Conservation (phyloP, 805 yeast genomes). For the Starmerella powellii region DNA sequence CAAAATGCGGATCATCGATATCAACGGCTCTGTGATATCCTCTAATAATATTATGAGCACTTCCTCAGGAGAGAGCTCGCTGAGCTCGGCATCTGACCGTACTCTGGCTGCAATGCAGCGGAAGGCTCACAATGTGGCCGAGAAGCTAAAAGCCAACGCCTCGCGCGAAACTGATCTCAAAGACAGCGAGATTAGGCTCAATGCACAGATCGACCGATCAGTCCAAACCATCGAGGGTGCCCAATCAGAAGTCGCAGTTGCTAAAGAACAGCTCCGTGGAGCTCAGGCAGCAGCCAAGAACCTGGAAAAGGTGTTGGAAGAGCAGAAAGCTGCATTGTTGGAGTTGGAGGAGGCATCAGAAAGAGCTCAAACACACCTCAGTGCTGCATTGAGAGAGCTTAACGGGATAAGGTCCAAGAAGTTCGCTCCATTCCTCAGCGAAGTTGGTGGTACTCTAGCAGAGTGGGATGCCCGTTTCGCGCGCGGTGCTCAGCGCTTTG, state of each 20-base stretch:
- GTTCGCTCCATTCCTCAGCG: conserved; percentile 11
- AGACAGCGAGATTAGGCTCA: conserved; percentile 19
- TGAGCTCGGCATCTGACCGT: conserved; percentile 12
- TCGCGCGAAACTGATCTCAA: conserved; percentile 33
- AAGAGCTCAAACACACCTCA: neutral
- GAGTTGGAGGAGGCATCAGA: neutral
- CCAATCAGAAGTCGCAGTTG: conserved; percentile 4
- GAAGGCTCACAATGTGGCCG: conserved; percentile 10
- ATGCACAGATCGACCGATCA: conserved; percentile 4
- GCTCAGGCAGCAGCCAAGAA: neutral
- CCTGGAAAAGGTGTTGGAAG: neutral
- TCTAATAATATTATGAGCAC: conserved; percentile 89
- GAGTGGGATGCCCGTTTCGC: conserved; percentile 16
- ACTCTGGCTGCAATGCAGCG: conserved; percentile 17
- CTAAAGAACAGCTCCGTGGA: conserved; percentile 7
- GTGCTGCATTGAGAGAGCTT: neutral
- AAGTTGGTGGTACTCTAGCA: conserved; percentile 14
- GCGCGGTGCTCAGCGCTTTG: conserved; percentile 37
- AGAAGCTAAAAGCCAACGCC: conserved; percentile 26
- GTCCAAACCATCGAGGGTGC: conserved; percentile 1
- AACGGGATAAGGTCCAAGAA: neutral
- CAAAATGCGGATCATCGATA: conserved; percentile 57
- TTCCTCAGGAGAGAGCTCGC: conserved; percentile 27
- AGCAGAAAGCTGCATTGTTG: neutral
- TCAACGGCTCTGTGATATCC: conserved; percentile 76